Base-by-base conservation (phyloP, 2,329 filamentous ascomycete genomes). In the Sporothrix euskadiensis region DNA sequence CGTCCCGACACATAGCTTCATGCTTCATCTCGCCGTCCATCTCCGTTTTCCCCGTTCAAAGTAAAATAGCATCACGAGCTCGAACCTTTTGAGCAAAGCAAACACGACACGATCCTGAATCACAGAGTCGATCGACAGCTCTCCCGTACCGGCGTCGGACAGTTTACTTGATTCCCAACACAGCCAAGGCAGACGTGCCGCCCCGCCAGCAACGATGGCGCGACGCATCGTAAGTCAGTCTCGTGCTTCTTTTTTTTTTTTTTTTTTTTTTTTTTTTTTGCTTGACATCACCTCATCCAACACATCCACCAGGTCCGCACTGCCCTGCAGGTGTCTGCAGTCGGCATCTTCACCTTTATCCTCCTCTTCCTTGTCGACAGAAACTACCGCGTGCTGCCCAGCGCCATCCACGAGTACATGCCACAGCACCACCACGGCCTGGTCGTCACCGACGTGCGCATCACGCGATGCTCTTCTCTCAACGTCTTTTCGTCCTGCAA, bases 301-400 rank as follows among this genome's bases (percentile, higher is more conserved):
- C 16, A 16, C 39, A n/a, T 1, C 22, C 8, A 12, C 4, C 74
- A 89, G 88, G 85, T 89, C 77, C 87, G 88, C 78, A 94, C 94
- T 76, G 88, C 91, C 79, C 85, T 92, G 80, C 93, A 98, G 87
- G 89, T 96, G 79, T 85, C 87, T 76, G 85, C 89, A 73, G 85
- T 94, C 73, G 85, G 88, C 73, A 80, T 88, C 77, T 84, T 94
- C 79, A 88, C 91, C 77, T 85, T 95, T 77, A 80, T 94, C 78
- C 83, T 95, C 78, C 83, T 94, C 77, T 90, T 95, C 81, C 87
- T 97, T 81, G 90, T 97, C 84, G 94, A 98, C 83, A 92, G 91
- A 79, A 93, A 92, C 80, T 97, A 96, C 84, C 89, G 92, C 77
- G 92, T 98, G 74, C 89, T 98, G 49, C 94, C 94, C 57, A 90